These are phyloP conservation scores for Hericium coralloides DNA, from an alignment of 768 basidiomycete genomes.

Conservation along the genomic window DNA sequence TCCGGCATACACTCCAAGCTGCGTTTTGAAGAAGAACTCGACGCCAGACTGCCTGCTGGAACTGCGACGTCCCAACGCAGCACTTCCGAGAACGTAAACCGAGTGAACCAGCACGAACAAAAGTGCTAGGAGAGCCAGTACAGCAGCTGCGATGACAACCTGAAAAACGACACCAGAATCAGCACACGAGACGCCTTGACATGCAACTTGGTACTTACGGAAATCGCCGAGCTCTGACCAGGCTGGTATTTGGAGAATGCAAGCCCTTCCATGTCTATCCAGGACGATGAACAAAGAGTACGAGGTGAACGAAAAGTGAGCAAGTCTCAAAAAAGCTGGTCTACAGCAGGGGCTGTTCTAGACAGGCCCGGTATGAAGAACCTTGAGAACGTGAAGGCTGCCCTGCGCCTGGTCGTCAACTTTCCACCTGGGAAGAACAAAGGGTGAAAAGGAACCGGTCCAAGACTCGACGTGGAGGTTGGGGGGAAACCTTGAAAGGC, in stretches of 20 bases:
- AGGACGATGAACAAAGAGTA: conserved; percentile 18
- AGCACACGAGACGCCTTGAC: neutral
- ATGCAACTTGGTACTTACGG: neutral
- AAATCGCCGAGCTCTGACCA: conserved; percentile 1
- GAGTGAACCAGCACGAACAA: conserved; percentile 8
- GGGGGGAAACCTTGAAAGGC: neutral
- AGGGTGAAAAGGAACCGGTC: conserved; percentile 12
- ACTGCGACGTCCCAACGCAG: conserved; percentile 22
- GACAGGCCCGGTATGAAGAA: conserved; percentile 10
- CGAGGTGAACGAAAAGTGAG: conserved; percentile 13
- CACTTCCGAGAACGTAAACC: conserved; percentile 15
- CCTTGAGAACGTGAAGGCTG: neutral
- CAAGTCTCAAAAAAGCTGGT: conserved; percentile 4
- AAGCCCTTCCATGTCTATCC: conserved; percentile 8
- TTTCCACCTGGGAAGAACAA: conserved; percentile 16
- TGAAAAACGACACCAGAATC: neutral
- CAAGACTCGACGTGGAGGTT: conserved; percentile 1
- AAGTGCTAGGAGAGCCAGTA: conserved; percentile 8
- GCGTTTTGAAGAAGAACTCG: conserved; percentile 61
- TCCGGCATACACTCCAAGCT: conserved; percentile 59
- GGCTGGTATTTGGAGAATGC: neutral
- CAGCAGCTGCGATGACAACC: conserved; percentile 3
- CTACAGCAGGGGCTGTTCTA: conserved; percentile 16
- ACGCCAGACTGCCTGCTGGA: conserved; percentile 23
- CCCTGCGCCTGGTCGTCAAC: conserved; percentile 19